These are phyloP conservation scores for Erythrobasidium hasegawianum DNA, from an alignment of 1,284 basidiomycete species.

Conservation along the genomic window DNA sequence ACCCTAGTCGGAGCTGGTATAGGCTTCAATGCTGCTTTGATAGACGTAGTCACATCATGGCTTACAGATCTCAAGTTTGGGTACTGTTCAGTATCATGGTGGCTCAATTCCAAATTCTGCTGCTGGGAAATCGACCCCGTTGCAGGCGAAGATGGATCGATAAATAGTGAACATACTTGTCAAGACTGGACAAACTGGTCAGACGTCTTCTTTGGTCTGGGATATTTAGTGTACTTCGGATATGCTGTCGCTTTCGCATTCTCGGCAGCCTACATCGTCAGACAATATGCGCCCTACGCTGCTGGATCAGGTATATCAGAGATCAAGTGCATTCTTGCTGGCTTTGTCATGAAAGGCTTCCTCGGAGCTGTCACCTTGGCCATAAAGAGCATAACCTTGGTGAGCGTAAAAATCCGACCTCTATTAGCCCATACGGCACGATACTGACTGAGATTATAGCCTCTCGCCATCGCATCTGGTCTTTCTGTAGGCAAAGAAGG, in stretches of 20 bases:
- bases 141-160: constrained; percentile 58
- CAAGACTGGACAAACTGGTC: constrained; percentile 94
- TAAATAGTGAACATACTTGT: constrained; percentile 62
- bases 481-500: constrained; percentile 98
- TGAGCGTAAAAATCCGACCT: no score
- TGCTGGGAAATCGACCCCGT: constrained; percentile 81
- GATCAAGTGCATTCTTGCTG: constrained; percentile 96
- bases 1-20: constrained; percentile 82
- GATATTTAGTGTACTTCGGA: constrained; percentile 80
- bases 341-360: constrained; percentile 95
- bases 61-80: constrained; percentile 96
- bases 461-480: constrained; percentile 91
- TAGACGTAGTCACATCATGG: constrained; percentile 97
- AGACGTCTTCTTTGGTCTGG: constrained; percentile 56
- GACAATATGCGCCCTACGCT: constrained; percentile 84
- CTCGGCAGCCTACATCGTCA: constrained; percentile 80
- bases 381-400: constrained; percentile 86
- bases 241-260: constrained; percentile 83
- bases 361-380: constrained; percentile 81
- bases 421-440: no score
- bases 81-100: constrained; percentile 95
- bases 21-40: constrained; percentile 87
- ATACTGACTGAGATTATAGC: no score
- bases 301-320: constrained; percentile 98
- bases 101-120: constrained; percentile 96